A percentile compares a stretch with the other conserved stretches of the same genome.
Conservation (phyloP, 2,329 filamentous ascomycete species). For the Sclerotinia subarctica region DNA sequence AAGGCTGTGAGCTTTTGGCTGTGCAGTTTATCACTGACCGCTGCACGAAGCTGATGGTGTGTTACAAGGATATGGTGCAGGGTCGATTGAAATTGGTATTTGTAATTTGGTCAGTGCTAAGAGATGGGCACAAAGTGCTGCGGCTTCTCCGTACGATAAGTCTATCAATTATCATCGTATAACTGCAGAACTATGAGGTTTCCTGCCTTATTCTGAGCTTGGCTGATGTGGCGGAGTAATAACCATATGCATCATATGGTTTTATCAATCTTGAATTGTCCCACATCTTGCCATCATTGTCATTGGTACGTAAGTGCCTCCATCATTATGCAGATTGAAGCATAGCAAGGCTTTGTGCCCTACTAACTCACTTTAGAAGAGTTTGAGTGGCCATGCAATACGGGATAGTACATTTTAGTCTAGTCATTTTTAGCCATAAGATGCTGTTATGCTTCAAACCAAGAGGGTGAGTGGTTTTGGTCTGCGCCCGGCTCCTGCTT, state of each 20-base stretch:
- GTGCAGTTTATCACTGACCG: too few species aligned
- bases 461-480: neutral
- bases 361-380: neutral
- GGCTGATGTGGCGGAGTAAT: neutral
- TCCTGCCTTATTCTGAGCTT: neutral
- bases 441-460: neutral
- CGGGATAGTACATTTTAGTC: neutral
- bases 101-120: neutral
- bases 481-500: neutral
- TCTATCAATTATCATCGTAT: neutral
- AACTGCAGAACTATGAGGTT: neutral
- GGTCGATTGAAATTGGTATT: neutral
- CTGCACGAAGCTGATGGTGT: too few species aligned
- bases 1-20: neutral
- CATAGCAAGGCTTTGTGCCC: neutral
- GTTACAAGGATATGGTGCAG: neutral
- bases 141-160: neutral
- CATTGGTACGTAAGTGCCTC: neutral
- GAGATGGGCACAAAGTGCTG: neutral
- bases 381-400: neutral
- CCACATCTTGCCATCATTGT: neutral
- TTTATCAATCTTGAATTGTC: neutral
- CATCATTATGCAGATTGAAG: neutral
- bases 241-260: neutral
- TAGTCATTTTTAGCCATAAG: neutral